These are phyloP conservation scores for Penstemon davidsonii DNA, from an alignment of 257 asterid genomes.

Conservation along the genomic window DNA sequence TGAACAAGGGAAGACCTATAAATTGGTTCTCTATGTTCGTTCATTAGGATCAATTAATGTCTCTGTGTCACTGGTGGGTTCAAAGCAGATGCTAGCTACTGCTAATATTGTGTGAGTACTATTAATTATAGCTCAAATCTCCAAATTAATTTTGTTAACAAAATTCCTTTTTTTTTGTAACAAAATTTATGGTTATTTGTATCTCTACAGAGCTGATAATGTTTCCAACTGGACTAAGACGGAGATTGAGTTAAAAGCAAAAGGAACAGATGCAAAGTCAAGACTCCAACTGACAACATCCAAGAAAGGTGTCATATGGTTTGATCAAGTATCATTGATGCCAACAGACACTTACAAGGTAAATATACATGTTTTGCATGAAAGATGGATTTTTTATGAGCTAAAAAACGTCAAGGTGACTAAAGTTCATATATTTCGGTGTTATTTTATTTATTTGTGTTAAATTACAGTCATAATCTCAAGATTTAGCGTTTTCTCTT, in stretches of 20 bases:
- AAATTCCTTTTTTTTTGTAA: constrained; percentile 12
- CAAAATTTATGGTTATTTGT: constrained; percentile 9
- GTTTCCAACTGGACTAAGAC: constrained; percentile 75
- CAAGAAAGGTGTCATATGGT: constrained; percentile 83
- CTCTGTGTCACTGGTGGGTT: constrained; percentile 68
- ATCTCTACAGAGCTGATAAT: constrained; percentile 57
- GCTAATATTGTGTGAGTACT: constrained; percentile 60
- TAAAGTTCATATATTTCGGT: too few species aligned
- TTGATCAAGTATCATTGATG: constrained; percentile 96
- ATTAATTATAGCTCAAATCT: neutral
- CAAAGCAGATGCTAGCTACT: constrained; percentile 60
- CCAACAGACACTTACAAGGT: constrained; percentile 93
- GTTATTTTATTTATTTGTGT: too few species aligned
- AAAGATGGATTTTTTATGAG: too few species aligned
- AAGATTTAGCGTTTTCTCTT: too few species aligned
- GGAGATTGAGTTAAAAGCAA: constrained; percentile 64
- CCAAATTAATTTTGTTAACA: constrained; percentile 11
- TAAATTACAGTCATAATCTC: too few species aligned
- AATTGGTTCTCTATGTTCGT: constrained; percentile 76
- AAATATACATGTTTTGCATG: neutral
- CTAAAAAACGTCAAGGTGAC: too few species aligned
- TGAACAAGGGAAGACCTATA: constrained; percentile 83
- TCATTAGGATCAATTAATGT: constrained; percentile 57
- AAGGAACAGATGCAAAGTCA: constrained; percentile 60
- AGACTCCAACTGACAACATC: constrained; percentile 82